These are phyloP conservation scores for Przewalskia tangutica DNA, from an alignment of 257 asterid genomes.

Conservation along the genomic window DNA sequence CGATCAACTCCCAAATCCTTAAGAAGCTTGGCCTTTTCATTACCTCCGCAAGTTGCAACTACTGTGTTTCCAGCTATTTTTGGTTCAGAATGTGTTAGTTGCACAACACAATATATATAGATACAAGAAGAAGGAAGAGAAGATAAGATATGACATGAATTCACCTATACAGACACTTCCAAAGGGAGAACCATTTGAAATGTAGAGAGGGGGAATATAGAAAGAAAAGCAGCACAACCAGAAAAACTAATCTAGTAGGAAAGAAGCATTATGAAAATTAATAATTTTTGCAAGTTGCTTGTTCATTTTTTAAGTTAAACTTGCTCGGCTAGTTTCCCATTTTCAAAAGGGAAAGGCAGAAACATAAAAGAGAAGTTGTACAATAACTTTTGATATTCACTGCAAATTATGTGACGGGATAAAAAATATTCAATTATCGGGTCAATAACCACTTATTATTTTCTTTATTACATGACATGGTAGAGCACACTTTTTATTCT, in stretches of 20 bases:
- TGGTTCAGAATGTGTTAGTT: neutral
- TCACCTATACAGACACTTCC: neutral
- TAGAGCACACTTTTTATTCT: neutral
- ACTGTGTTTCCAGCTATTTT: slow-evolving; percentile 84
- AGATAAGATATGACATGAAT: too few relatives aligned
- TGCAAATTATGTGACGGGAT: neutral
- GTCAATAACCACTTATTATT: too few relatives aligned
- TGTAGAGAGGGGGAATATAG: neutral
- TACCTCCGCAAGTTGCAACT: slow-evolving; percentile 89
- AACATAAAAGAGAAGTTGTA: neutral
- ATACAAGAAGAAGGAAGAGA: neutral
- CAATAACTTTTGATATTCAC: neutral
- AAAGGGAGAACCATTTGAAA: neutral
- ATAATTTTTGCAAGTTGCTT: too few relatives aligned
- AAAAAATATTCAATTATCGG: neutral
- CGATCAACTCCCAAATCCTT: slow-evolving; percentile 82
- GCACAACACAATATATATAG: neutral
- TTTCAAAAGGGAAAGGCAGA: neutral
- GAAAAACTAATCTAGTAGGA: neutral
- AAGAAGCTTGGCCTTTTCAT: slow-evolving; percentile 70
- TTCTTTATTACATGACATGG: too few relatives aligned
- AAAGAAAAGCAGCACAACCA: neutral
- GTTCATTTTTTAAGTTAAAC: neutral
- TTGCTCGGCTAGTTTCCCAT: neutral
- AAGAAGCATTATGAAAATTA: neutral